Evolutionary conservation across 768 basidiomycete species (phyloP).

Genomic region (Tubosaeta sp.): DNA sequence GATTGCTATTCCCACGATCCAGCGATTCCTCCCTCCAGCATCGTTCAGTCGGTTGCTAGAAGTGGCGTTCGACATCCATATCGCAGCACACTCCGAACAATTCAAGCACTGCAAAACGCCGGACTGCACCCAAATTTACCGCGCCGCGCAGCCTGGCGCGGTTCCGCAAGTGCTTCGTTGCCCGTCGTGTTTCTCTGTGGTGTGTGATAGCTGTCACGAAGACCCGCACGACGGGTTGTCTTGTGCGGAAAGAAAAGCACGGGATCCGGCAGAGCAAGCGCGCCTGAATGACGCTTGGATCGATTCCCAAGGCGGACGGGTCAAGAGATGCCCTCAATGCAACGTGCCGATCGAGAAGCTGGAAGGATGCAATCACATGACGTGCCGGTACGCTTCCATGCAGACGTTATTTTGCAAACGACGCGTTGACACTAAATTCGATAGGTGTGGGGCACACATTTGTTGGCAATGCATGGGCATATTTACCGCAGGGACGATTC

Average conservation of each 20-base stretch:
- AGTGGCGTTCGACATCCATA: conserved; percentile 52
- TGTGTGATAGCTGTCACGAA: conserved; percentile 60
- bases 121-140: conserved; percentile 72
- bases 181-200: conserved; percentile 60
- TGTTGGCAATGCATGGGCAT: conserved; percentile 62
- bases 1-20: conserved; percentile 51
- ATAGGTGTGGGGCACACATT: conserved; percentile 66
- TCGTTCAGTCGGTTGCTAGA: conserved; percentile 55
- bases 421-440: no score
- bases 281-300: conserved; percentile 60
- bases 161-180: conserved; percentile 45
- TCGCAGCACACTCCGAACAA: conserved; percentile 54
- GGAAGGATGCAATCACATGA: conserved; percentile 79
- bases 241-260: conserved; percentile 43
- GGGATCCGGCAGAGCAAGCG: conserved; percentile 41
- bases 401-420: not conserved
- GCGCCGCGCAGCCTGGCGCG: conserved; percentile 40
- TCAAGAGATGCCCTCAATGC: conserved; percentile 73
- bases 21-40: conserved; percentile 42
- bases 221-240: conserved; percentile 58
- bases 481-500: conserved; percentile 33
- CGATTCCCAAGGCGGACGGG: conserved; percentile 44
- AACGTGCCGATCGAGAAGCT: conserved; percentile 61
- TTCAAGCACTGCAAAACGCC: conserved; percentile 75
- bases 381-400: conserved; percentile 38